Base-by-base conservation (phyloP, 306 rosid genomes). In the Citrullus colocynthis region DNA sequence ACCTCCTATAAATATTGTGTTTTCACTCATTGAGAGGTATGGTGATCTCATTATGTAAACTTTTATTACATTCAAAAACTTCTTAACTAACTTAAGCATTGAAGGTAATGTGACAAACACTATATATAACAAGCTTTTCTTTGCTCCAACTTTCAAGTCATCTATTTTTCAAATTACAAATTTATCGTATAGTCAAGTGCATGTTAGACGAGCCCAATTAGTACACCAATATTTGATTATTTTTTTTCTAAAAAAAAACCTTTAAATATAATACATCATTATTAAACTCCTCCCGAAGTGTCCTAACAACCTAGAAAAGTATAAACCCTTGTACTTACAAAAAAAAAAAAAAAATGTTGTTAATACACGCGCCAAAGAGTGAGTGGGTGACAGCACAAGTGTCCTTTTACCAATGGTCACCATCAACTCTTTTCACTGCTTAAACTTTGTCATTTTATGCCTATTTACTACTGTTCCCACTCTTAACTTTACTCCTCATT, bases 341-440 rank as follows among this genome's bases (percentile, higher is more conserved):
- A 44, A 9, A 5, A 11, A 4, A 48, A 48, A 12, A 48, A 48
- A 45, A 9, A 44, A 44, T 4, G 55, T 4, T 32, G 71, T 64
- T 7, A 4, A 2, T 9, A 6, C n/a, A 74, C 63, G 78, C 78
- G 78, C 78, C 59, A 32, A 5, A 34, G 48, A 17, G 78, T 52
- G 45, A 32, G 63, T 74, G 78, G 78, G 63, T 74, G 78, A 74
- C 78, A 74, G 78, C 28, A 15, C 48, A 49, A 21, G 1, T 18
- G 69, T 39, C 63, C 74, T 24, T 66, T 41, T 51, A 82, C 82
- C 89, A 83, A 81, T 87, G 91, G 96, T 90, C 96, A 85, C 89
- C 86, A 87, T 91, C 97, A 85, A 81, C 54, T 79, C 89, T 86
- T 90, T 71, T 82, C 80, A 30, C 93, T 91, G 97, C 93, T 24